Evolutionary conservation across 139 green algal species (phyloP).

Genomic region (Chlorella sp.): DNA sequence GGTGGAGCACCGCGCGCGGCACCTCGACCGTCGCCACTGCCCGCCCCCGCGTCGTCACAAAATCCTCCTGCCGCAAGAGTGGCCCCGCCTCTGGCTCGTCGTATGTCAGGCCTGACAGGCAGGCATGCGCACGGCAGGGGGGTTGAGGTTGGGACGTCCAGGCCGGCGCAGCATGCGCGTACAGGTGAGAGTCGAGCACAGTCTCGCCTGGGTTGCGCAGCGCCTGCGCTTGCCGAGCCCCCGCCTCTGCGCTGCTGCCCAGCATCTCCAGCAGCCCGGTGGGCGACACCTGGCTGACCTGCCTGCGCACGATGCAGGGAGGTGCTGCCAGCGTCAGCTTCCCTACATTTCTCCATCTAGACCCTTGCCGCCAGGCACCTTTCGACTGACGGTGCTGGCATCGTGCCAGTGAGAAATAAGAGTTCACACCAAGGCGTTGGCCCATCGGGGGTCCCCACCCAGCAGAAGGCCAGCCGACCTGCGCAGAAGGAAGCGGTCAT

Average conservation of each 20-base stretch:
- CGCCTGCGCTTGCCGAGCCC: conserved; percentile 1
- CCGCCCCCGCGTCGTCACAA: conserved; percentile 42
- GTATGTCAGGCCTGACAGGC: conserved; percentile 42
- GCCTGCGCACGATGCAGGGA: no score
- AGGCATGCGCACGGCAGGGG: no score
- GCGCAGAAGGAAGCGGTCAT: conserved; percentile 94
- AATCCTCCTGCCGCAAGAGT: no score
- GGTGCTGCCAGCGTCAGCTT: no score
- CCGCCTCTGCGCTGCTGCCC: conserved; percentile 2
- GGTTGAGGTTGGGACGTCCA: no score
- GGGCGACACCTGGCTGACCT: conserved; percentile 63
- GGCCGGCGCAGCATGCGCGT: no score
- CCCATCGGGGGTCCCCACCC: conserved; percentile 88
- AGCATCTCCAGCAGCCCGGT: conserved; percentile 41
- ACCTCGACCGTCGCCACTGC: conserved; percentile 68
- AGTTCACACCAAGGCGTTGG: no score
- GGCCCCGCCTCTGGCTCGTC: no score
- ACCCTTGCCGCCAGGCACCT: conserved; percentile 32
- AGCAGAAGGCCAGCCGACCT: conserved; percentile 93
- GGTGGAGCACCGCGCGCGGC: conserved; percentile 80
- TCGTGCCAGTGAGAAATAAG: no score
- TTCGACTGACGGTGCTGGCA: no score
- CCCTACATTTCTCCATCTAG: no score
- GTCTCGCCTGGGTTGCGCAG: conserved; percentile 25
- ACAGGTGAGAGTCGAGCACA: no score